Conservation (phyloP, 106 monocot genomes). For the Alisma plantagoaquatica region DNA sequence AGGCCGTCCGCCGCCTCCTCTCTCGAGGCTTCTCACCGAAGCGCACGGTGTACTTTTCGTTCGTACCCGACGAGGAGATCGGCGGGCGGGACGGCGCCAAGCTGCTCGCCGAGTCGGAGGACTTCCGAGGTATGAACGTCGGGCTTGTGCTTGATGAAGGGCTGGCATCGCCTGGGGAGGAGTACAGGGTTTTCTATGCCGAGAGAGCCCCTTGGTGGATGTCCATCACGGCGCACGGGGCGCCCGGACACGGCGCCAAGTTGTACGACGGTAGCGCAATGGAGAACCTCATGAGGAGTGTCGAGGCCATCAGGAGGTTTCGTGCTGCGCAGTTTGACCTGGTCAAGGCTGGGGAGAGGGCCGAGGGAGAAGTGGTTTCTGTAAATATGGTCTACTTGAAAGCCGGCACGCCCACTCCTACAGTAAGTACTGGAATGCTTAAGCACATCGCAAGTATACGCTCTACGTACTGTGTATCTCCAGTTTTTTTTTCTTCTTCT, state of each 20-base stretch:
- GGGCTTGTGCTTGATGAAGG: slow-evolving; percentile 91
- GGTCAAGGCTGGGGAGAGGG: slow-evolving; percentile 62
- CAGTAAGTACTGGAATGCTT: slow-evolving; percentile 19
- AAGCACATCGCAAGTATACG: too few relatives aligned
- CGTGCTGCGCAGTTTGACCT: slow-evolving; percentile 64
- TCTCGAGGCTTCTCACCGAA: slow-evolving; percentile 39
- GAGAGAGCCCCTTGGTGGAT: slow-evolving; percentile 91
- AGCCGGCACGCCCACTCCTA: slow-evolving; percentile 43
- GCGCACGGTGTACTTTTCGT: slow-evolving; percentile 62
- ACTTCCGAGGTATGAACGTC: slow-evolving; percentile 45
- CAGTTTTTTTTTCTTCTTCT: slow-evolving; percentile 1
- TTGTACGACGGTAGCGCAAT: slow-evolving; percentile 77
- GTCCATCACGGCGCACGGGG: slow-evolving; percentile 46
- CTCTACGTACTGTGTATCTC: slow-evolving; percentile 49
- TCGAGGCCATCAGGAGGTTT: slow-evolving; percentile 70
- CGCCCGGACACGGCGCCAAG: slow-evolving; percentile 89
- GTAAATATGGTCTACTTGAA: slow-evolving; percentile 80
- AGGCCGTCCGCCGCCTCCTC: slow-evolving; percentile 55
- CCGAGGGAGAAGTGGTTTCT: slow-evolving; percentile 82
- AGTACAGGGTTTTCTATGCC: slow-evolving; percentile 79
- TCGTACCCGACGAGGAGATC: slow-evolving; percentile 94
- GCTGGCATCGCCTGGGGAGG: slow-evolving; percentile 49
- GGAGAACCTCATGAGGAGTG: slow-evolving; percentile 86
- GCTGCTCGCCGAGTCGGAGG: slow-evolving; percentile 36
- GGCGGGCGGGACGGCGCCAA: slow-evolving; percentile 47